Conservation (phyloP, 306 rosid species). For the Astragalus glycyphyllos region DNA sequence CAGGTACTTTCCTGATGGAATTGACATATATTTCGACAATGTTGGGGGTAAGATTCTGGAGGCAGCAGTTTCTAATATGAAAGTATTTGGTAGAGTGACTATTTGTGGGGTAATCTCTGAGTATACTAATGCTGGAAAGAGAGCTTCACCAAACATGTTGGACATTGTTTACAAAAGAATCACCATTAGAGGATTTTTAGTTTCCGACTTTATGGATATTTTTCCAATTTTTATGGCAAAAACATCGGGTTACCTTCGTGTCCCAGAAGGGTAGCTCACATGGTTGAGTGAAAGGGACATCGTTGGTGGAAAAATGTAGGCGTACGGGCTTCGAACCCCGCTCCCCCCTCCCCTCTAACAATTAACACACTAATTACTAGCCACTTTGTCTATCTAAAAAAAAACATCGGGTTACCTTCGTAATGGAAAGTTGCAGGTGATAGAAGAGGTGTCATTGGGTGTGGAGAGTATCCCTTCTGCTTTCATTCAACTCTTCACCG, state of each 20-base stretch:
- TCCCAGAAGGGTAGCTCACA: too few relatives aligned
- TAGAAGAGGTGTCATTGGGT: slow-evolving; percentile 66
- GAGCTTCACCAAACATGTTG: slow-evolving; percentile 59
- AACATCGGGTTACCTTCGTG: slow-evolving; percentile 52
- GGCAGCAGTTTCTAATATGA: slow-evolving; percentile 71
- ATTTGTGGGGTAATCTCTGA: slow-evolving; percentile 70
- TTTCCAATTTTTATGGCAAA: slow-evolving; percentile 49
- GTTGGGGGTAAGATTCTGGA: slow-evolving; percentile 73
- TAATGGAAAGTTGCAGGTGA: slow-evolving; percentile 42
- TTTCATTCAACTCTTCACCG: slow-evolving; percentile 62
- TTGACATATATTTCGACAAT: slow-evolving; percentile 79
- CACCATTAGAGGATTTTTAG: slow-evolving; percentile 59
- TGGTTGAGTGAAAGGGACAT: too few relatives aligned
- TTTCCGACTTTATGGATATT: slow-evolving; percentile 44
- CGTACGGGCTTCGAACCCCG: too few relatives aligned
- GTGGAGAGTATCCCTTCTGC: slow-evolving; percentile 65
- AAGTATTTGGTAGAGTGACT: slow-evolving; percentile 62
- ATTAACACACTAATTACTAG: too few relatives aligned
- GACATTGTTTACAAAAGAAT: slow-evolving; percentile 66
- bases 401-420: slow-evolving; percentile 53
- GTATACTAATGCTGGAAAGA: slow-evolving; percentile 49
- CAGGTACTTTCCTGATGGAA: slow-evolving; percentile 69
- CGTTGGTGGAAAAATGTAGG: too few relatives aligned
- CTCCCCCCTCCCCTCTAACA: too few relatives aligned
- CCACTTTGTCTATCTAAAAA: too few relatives aligned